These are phyloP conservation scores for Populus davidiana DNA, from an alignment of 345 rosid genomes.

Conservation along the genomic window DNA sequence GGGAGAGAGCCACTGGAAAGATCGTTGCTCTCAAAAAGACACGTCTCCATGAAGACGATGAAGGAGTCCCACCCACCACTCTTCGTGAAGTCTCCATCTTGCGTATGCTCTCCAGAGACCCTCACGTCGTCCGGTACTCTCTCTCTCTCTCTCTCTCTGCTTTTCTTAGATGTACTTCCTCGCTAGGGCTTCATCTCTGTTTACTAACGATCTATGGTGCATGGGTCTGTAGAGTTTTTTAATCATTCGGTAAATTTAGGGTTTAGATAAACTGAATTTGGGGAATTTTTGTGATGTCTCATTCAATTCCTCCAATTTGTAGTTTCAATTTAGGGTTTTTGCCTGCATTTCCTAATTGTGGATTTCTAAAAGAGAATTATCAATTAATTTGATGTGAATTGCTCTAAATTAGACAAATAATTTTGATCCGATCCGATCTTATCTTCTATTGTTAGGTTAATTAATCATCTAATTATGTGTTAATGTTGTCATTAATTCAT, in stretches of 20 bases:
- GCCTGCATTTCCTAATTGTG: not conserved
- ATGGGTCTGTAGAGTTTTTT: not conserved
- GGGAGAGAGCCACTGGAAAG: constrained; percentile 85
- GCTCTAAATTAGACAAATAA: not conserved
- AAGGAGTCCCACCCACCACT: constrained; percentile 98
- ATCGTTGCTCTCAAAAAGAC: constrained; percentile 98
- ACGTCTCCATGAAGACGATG: constrained; percentile 94
- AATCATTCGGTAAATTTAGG: not conserved
- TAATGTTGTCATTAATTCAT: not conserved
- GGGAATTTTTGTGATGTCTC: not conserved
- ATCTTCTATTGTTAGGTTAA: not conserved
- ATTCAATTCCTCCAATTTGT: not conserved
- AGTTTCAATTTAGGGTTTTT: not conserved
- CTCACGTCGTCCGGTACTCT: constrained; percentile 72
- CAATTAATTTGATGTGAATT: not conserved
- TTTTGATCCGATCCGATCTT: not conserved
- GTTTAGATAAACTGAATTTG: not conserved
- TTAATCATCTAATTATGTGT: not conserved
- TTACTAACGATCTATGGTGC: not conserved
- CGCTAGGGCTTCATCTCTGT: not conserved
- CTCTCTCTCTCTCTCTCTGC: not conserved
- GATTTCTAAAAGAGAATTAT: not conserved
- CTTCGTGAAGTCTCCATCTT: constrained; percentile 97
- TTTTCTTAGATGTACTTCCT: not conserved
- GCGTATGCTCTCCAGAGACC: constrained; percentile 96